Base-by-base conservation (phyloP, 2,329 filamentous ascomycete species). In the Paraconiothyrium sp. region DNA sequence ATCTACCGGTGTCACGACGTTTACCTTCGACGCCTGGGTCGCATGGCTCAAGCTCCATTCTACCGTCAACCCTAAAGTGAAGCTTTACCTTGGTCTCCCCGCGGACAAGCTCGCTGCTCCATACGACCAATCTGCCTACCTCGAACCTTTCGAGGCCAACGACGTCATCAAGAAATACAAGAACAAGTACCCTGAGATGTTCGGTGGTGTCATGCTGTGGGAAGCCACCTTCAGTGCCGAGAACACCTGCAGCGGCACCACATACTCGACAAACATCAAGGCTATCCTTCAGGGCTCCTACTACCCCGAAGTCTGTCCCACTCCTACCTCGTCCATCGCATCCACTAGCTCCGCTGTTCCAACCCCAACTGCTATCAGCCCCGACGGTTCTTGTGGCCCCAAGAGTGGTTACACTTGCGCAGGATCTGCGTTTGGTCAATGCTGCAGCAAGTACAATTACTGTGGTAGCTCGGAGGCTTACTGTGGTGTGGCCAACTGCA, bases 151-250 rank as follows among this genome's bases (percentile, higher is more conserved):
- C 0, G 80, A 87, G 61, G 84, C 82, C 2, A 72, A 81, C 57
- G 67, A 70, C 2, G 65, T 88, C 56, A 74, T 87, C 27, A 79
- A 79, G 62, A 70, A 70, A 39, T 72, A 73, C 64, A 50, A 64
- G 47, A 47, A 35, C 16, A 70, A 77, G 24, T 78, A 80, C 61
- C 73, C 78, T 1, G 59, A 76, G 24, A 76, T 73, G 1, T 88
- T 88, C 65, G 86, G 85, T 44, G 87, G 87, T 76, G 78, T 87
- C 44, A 88, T 88, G 86, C 72, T 88, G 5, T 88, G 84, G 84
- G 85, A 88, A 56, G 84, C 85, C 5, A 85, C 83, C 1, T 78
- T 79, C 11, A 81, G 81, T n/a, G 73, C 79, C 13, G 76, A 76
- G 56, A 86, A 86, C 68, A 58, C 73, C 14, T 77, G 81, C 57